Base-by-base conservation (phyloP, 768 basidiomycete genomes). In the Russula lepida region DNA sequence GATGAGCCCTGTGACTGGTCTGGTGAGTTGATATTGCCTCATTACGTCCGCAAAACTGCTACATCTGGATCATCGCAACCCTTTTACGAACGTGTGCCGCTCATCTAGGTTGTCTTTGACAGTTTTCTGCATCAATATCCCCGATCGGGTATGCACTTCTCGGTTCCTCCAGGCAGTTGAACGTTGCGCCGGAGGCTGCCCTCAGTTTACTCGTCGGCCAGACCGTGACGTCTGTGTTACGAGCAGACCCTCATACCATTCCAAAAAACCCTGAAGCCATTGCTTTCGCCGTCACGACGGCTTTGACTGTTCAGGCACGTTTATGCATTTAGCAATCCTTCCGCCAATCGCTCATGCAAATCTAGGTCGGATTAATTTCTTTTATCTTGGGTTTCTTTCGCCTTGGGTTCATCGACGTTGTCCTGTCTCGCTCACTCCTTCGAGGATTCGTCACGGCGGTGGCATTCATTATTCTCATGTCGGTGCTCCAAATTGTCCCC, bases 321-420 rank as follows among this genome's bases (percentile, higher is more conserved):
- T 2, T 37, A 53, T 50, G 9, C 27, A 54, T 28, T 37, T 27
- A 6, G 0, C 8, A 8, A 17, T 21, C 12, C 12, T 47, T 6
- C 9, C 48, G 6, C 25, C 6, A 23, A 19, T 25, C 19, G 15
- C 49, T 54, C 44, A 58, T 58, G 17, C 32, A 15, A 28, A 56
- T 19, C 5, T 64, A 91, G 88, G 88, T 86, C 66, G 93, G 93
- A 41, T 66, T 95, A 33, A 87, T 97, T 65, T 86, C 92, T 1
- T 92, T 91, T 62, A 71, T 89, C 27, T 79, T 97, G 32, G 95
- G 95, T 3, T 82, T 95, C 67, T 86, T 95, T 70, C 81, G 92
- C 27, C 77, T 98, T 11, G 93, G 94, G 2, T 95, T 95, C 73
- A 83, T 95, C 56, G 95, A 98, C 70, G 94, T 95, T 13, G 89